Conservation (phyloP, 2,329 filamentous ascomycete species). For the Colletotrichum sp. region DNA sequence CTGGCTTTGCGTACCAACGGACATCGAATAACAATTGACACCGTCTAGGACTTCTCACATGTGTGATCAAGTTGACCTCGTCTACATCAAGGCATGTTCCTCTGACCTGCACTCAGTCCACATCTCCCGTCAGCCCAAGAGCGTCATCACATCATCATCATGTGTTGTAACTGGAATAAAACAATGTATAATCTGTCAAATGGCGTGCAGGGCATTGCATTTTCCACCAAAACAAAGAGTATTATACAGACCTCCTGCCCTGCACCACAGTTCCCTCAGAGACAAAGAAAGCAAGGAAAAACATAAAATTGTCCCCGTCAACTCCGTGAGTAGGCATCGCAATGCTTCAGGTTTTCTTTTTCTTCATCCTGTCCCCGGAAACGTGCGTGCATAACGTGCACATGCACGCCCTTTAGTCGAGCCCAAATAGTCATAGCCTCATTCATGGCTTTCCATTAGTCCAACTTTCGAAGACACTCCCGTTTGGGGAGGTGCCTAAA, state of each 20-base stretch:
- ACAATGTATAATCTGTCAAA: conserved; percentile 17
- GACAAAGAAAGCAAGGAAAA: conserved; percentile 3
- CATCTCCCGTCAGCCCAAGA: background rate
- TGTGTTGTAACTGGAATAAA: background rate
- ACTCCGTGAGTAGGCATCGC: conserved; percentile 18
- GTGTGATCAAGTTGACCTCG: background rate
- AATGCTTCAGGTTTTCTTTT: conserved; percentile 12
- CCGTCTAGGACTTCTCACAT: background rate
- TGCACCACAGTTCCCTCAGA: background rate
- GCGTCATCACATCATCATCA: background rate
- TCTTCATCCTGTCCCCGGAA: background rate
- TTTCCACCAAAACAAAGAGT: background rate
- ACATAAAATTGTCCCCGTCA: conserved; percentile 14
- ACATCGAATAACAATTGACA: background rate
- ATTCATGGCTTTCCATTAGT: conserved; percentile 21
- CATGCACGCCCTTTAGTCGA: background rate
- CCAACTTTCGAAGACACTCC: conserved; percentile 15
- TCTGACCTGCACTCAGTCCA: background rate
- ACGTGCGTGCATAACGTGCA: background rate
- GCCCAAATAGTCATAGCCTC: conserved; percentile 17
- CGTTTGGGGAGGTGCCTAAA: background rate
- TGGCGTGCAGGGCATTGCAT: background rate
- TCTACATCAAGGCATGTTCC: background rate
- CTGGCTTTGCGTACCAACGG: background rate
- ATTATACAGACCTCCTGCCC: conserved; percentile 20